Percentiles rank a stretch among this genome's conserved stretches.
These are phyloP conservation scores for Petunia hybrid DNA, from an alignment of 305 asterid genomes.

Conservation along the genomic window DNA sequence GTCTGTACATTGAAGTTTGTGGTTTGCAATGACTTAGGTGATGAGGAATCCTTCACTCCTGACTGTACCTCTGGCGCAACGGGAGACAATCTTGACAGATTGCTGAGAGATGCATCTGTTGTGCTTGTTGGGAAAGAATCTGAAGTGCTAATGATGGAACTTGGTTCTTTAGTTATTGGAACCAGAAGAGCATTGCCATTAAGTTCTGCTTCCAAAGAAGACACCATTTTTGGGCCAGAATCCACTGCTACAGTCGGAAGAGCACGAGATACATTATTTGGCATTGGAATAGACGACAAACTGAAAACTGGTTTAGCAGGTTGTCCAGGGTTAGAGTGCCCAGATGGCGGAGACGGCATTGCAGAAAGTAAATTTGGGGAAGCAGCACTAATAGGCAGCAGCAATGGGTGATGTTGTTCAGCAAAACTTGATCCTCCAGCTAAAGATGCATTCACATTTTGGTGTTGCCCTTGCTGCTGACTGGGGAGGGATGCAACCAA, in stretches of 20 bases:
- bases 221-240: constrained; percentile 11
- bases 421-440: constrained; percentile 29
- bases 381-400: constrained; percentile 25
- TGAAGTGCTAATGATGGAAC: constrained; percentile 30
- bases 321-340: constrained; percentile 29
- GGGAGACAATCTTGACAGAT: background rate
- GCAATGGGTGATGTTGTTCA: constrained; percentile 22
- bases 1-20: constrained; percentile 9
- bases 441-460: constrained; percentile 30
- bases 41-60: background rate
- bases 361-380: constrained; percentile 23
- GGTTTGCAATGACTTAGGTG: constrained; percentile 4
- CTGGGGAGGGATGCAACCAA: constrained; percentile 31
- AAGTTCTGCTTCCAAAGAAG: constrained; percentile 28
- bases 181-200: constrained; percentile 28
- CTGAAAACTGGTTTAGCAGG: constrained; percentile 25
- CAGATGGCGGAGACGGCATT: constrained; percentile 21
- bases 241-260: constrained; percentile 28
- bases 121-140: background rate
- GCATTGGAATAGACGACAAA: constrained; percentile 23
- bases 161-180: constrained; percentile 23
- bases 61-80: constrained; percentile 27
- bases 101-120: too few species aligned
- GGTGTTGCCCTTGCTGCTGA: constrained; percentile 32
- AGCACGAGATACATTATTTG: constrained; percentile 25